A percentile compares a stretch with the other conserved stretches of the same genome.
These are phyloP conservation scores for Pseudogymnoascus sp. DNA, from an alignment of 2,329 filamentous ascomycete genomes.

Conservation along the genomic window DNA sequence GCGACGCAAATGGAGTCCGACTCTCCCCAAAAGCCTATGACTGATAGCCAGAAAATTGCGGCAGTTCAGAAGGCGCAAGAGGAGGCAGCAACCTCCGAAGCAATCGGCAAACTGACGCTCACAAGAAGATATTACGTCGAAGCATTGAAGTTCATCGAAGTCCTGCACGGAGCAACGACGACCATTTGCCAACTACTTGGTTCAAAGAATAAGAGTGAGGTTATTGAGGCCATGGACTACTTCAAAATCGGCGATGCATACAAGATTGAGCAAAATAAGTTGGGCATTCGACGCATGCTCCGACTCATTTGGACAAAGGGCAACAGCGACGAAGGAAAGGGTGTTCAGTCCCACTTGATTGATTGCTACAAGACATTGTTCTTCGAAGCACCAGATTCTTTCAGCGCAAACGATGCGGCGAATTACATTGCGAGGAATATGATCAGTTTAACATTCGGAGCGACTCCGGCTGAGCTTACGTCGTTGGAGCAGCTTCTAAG, in stretches of 20 bases:
- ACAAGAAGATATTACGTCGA: conserved; percentile 90
- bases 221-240: conserved; percentile 98
- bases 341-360: conserved; percentile 91
- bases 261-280: conserved; percentile 86
- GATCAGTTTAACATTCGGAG: conserved; percentile 96
- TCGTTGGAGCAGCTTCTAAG: conserved; percentile 89
- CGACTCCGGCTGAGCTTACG: conserved; percentile 88
- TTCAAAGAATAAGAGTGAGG: conserved; percentile 95
- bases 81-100: conserved; percentile 80
- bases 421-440: conserved; percentile 97
- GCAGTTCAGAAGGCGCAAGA: conserved; percentile 73
- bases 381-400: conserved; percentile 87
- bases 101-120: conserved; percentile 77
- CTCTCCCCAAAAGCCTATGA: conserved; percentile 65
- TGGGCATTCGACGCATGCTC: conserved; percentile 90
- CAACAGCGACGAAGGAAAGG: conserved; percentile 97
- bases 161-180: conserved; percentile 73
- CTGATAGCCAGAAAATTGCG: conserved; percentile 67
- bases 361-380: conserved; percentile 95
- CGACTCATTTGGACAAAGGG: conserved; percentile 98
- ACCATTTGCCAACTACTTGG: conserved; percentile 81
- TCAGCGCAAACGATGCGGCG: conserved; percentile 79
- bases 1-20: conserved; percentile 67
- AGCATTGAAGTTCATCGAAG: conserved; percentile 86
- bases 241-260: conserved; percentile 94